A percentile compares a stretch with the other conserved stretches of the same genome.
phyloP scores from a whole-genome alignment of 768 basidiomycete genomes.

The Naganishia antarctica region DNA sequence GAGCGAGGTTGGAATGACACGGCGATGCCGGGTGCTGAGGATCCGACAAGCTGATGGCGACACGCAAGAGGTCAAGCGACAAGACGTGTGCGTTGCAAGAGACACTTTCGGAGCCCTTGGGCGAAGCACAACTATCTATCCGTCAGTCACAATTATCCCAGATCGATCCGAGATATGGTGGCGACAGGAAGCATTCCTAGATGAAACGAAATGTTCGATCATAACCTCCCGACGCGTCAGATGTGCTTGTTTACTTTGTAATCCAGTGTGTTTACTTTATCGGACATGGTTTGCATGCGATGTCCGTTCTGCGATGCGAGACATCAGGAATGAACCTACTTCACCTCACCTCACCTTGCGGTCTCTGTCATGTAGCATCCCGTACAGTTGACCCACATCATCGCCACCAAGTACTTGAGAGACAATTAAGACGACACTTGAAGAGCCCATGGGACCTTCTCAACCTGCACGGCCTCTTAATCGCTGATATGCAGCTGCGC shows the following conservation, averaged over 20 bases:
- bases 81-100: not conserved
- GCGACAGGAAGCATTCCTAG: not conserved
- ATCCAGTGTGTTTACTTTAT: constrained; percentile 5
- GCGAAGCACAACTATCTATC: too few species aligned
- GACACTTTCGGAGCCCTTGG: not conserved
- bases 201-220: constrained; percentile 12
- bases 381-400: too few species aligned
- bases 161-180: not conserved
- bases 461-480: too few species aligned
- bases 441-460: too few species aligned
- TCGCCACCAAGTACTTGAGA: too few species aligned
- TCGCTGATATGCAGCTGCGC: too few species aligned
- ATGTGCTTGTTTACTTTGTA: constrained; percentile 7
- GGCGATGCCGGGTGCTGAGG: too few species aligned
- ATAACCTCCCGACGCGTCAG: constrained; percentile 13
- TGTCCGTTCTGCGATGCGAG: not conserved
- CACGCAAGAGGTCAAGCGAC: not conserved
- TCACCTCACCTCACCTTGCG: too few species aligned
- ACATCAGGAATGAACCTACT: not conserved
- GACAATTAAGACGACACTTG: too few species aligned
- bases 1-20: not conserved
- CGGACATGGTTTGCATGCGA: not conserved
- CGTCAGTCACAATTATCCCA: too few species aligned
- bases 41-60: too few species aligned
- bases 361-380: too few species aligned